Percentiles rank a stretch among this genome's conserved stretches.
Evolutionary conservation across 177 flowering plant genomes (phyloP).

Genomic region (Vitis hybrid): DNA sequence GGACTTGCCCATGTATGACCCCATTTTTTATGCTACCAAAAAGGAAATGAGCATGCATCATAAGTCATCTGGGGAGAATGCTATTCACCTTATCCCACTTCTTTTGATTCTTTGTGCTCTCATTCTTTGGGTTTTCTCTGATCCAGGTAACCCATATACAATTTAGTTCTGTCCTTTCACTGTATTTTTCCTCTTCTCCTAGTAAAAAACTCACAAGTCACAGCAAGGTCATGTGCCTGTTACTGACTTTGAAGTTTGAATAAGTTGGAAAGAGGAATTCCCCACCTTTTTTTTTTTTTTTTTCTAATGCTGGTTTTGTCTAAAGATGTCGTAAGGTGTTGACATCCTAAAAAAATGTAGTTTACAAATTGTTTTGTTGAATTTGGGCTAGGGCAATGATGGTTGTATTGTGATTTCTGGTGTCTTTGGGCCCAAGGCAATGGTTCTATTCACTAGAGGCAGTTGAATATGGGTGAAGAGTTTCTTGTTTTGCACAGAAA

Average conservation of each 20-base stretch:
- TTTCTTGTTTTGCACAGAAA: too few species aligned
- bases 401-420: too few species aligned
- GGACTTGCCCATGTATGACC: conserved; percentile 27
- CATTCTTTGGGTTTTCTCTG: conserved; percentile 60
- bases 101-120: conserved; percentile 51
- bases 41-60: conserved; percentile 35
- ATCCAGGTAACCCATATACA: conserved; percentile 22
- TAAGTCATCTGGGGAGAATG: conserved; percentile 29
- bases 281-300: too few species aligned
- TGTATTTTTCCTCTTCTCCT: not conserved
- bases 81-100: conserved; percentile 62
- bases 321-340: too few species aligned
- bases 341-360: too few species aligned
- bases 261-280: too few species aligned
- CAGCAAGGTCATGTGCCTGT: not conserved
- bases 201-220: not conserved
- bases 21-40: conserved; percentile 35
- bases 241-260: not conserved
- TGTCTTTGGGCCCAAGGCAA: too few species aligned
- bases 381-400: too few species aligned
- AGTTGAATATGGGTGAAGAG: too few species aligned
- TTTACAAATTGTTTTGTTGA: too few species aligned
- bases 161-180: not conserved
- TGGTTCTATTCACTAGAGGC: too few species aligned
- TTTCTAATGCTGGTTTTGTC: too few species aligned